Evolutionary conservation across 306 rosid species (phyloP).

Genomic region (Albizia julibrissin): DNA sequence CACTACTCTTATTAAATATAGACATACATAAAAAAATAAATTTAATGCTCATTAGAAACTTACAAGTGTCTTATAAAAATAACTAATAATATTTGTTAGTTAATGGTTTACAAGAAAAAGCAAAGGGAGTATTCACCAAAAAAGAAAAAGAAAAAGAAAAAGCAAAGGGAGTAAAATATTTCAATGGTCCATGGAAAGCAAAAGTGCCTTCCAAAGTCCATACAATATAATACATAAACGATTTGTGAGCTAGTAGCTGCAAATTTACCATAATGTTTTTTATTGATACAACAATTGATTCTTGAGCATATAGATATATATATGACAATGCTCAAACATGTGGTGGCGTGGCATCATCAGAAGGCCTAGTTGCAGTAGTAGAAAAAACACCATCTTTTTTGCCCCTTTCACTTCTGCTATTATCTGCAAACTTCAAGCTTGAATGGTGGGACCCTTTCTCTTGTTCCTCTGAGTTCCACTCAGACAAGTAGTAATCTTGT

Average conservation of each 20-base stretch:
- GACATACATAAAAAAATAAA: no score
- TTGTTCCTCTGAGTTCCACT: slow-evolving; percentile 72
- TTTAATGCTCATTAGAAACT: no score
- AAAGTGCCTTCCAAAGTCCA: background rate
- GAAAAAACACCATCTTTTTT: slow-evolving; percentile 11
- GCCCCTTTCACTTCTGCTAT: slow-evolving; percentile 73
- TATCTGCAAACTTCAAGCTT: slow-evolving; percentile 83
- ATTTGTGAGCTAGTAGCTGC: background rate
- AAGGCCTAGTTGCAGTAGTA: slow-evolving; percentile 27
- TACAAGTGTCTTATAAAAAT: no score
- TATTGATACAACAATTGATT: slow-evolving; percentile 26
- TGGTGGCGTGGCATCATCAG: slow-evolving; percentile 34
- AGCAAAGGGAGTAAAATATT: no score
- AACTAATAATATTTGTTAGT: no score
- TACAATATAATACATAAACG: background rate
- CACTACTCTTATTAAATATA: no score
- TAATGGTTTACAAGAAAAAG: fast-evolving
- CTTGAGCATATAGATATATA: slow-evolving; percentile 26
- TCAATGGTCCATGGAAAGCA: background rate
- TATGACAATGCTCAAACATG: background rate
- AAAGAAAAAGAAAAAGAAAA: no score
- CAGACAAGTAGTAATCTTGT: slow-evolving; percentile 82
- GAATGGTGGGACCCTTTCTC: slow-evolving; percentile 66
- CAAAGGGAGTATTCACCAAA: no score
- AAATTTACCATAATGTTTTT: background rate